Percentiles rank a stretch among this genome's conserved stretches.
Conservation (phyloP, 2,329 filamentous ascomycete genomes). For the Cryphonectria japonica region DNA sequence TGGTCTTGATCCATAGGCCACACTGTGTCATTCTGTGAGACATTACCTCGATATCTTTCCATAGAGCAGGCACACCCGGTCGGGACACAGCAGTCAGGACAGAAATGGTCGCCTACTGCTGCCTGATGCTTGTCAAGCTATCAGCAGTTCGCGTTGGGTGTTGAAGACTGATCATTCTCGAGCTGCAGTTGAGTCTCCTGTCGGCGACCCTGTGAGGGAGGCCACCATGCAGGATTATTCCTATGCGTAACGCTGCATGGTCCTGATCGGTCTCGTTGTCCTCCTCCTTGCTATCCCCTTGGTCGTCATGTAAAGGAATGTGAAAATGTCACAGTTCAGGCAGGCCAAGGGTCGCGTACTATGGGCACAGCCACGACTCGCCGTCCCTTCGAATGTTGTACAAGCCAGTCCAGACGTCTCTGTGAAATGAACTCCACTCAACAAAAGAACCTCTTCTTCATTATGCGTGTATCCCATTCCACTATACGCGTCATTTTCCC, state of each 20-base stretch:
- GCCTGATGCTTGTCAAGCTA: background rate
- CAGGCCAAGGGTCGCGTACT: slow-evolving; percentile 40
- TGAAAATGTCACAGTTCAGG: background rate
- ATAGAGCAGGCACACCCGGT: too few relatives aligned
- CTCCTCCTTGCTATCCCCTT: slow-evolving; percentile 37
- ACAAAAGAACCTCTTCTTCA: background rate
- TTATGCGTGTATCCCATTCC: background rate
- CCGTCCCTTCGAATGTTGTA: background rate
- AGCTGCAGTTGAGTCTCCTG: slow-evolving; percentile 51
- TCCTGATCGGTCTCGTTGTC: slow-evolving; percentile 43
- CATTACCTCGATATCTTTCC: too few relatives aligned
- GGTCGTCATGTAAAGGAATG: background rate
- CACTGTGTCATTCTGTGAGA: too few relatives aligned
- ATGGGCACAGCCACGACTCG: background rate
- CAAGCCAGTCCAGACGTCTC: background rate
- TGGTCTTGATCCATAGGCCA: too few relatives aligned
- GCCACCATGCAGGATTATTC: slow-evolving; percentile 59
- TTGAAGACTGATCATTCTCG: slow-evolving; percentile 35
- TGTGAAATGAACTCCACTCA: too few relatives aligned
- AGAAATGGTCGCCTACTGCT: too few relatives aligned
- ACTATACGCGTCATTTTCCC: background rate
- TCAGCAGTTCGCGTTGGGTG: too few relatives aligned
- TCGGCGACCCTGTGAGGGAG: slow-evolving; percentile 41
- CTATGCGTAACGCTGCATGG: slow-evolving; percentile 45
- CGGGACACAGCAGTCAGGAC: too few relatives aligned